Evolutionary conservation across 2,329 filamentous ascomycete species (phyloP).

Genomic region (Cadophora gregata): DNA sequence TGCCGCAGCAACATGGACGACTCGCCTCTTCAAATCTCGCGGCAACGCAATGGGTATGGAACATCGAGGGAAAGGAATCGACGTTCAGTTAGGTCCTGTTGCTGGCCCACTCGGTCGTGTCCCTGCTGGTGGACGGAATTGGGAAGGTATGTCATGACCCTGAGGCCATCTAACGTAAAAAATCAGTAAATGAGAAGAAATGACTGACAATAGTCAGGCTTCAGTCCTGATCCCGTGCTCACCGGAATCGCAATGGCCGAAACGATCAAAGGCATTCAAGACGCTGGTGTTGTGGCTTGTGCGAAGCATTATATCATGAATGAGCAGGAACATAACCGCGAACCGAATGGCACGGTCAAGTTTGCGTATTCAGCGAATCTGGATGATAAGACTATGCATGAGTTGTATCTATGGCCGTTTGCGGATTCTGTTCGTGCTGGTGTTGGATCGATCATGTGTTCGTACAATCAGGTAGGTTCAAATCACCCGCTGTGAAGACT

Average conservation of each 20-base stretch:
- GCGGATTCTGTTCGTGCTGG: conserved; percentile 68
- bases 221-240: conserved; percentile 76
- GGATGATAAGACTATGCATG: conserved; percentile 66
- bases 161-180: no score
- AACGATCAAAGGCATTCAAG: conserved; percentile 81
- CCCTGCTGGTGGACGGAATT: conserved; percentile 72
- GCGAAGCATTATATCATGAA: conserved; percentile 75
- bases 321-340: conserved; percentile 66
- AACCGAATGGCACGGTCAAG: conserved; percentile 52
- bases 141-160: conserved; percentile 64
- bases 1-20: conserved; percentile 76
- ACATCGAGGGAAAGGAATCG: conserved; percentile 74
- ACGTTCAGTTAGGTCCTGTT: conserved; percentile 77
- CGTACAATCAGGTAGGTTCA: conserved; percentile 44
- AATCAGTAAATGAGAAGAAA: no score
- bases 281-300: conserved; percentile 80
- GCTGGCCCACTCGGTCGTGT: conserved; percentile 70
- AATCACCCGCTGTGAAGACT: not conserved
- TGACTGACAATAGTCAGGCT: conserved; percentile 44
- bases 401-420: conserved; percentile 65
- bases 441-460: conserved; percentile 82
- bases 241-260: conserved; percentile 74
- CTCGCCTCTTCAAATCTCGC: conserved; percentile 70
- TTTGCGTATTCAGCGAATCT: conserved; percentile 69
- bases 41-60: conserved; percentile 74